Conservation (phyloP, 1,284 basidiomycete genomes). For the Schizophyllum amplum region DNA sequence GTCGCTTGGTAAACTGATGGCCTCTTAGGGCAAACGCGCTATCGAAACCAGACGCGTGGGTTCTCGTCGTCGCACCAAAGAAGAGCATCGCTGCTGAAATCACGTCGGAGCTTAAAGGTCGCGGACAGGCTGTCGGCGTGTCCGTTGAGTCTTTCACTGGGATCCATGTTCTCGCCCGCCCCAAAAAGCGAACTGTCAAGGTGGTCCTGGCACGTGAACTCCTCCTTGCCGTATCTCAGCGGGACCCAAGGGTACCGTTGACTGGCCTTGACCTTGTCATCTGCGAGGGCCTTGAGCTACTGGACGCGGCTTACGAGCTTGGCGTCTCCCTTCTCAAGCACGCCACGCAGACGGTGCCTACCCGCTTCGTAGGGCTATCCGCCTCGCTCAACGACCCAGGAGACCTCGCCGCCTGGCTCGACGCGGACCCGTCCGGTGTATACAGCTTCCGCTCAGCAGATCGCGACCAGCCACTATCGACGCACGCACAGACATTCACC, state of each 20-base stretch:
- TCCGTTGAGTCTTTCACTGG: conserved; percentile 33
- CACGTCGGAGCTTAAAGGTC: conserved; percentile 38
- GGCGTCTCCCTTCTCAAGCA: conserved; percentile 64
- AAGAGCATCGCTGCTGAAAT: conserved; percentile 40
- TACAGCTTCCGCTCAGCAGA: conserved; percentile 81
- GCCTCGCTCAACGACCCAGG: conserved; percentile 75
- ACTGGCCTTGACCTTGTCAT: conserved; percentile 59
- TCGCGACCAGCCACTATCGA: conserved; percentile 73
- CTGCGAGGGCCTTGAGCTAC: conserved; percentile 81
- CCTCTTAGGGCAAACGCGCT: conserved; percentile 40
- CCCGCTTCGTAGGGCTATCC: conserved; percentile 76
- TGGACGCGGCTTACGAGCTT: conserved; percentile 82
- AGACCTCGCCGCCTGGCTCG: conserved; percentile 81
- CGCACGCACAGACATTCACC: conserved; percentile 73
- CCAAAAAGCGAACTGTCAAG: conserved; percentile 37
- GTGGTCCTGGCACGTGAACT: conserved; percentile 49
- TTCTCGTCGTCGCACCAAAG: conserved; percentile 49
- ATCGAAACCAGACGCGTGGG: conserved; percentile 34
- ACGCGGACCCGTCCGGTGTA: conserved; percentile 55
- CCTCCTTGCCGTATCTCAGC: conserved; percentile 31
- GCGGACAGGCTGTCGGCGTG: conserved; percentile 31
- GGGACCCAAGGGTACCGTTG: conserved; percentile 23
- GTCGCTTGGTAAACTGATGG: conserved; percentile 7
- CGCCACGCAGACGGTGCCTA: conserved; percentile 48
- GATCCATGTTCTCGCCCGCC: conserved; percentile 24